Base-by-base conservation (phyloP, 768 basidiomycete species). In the Phlebiopsis flavidoalba region DNA sequence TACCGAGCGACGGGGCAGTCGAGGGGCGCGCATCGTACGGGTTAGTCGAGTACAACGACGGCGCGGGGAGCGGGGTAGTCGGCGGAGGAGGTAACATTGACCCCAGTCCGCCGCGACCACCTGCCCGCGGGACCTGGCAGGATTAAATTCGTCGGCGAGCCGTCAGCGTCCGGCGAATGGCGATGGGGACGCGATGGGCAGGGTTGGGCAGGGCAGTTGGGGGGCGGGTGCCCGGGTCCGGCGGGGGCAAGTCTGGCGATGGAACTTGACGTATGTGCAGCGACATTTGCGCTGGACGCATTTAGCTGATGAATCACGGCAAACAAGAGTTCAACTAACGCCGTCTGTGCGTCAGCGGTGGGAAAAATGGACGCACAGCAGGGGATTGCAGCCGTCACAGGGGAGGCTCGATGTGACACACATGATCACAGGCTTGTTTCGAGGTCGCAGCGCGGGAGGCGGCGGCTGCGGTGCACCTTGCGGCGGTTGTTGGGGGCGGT, bases 381-480 rank as follows among this genome's bases (percentile, higher is more conserved):
- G 3, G n/a, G 90, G 90, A 71, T 88, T 89, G 60, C 80, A 82
- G 15, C 90, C 89, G 65, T 93, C 90, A 65, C 90, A 93, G 0
- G 88, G 88, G 4, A 91, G 74, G 65, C 81, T 86, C 8, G 83
- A 80, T 66, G 87, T 84, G 48, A 91, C 88, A 65, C 91, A 93
- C 65, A n/a, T 92, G 88, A 72, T 93, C 91, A 69, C 91, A 93
- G 0, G 88, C 87, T 70, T 91, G 89, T 69, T 91, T 92, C 15
- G 87, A 87, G 8, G 89, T 89, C 3, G 88, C 86, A 1, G 89
- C 89, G 21, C 89, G 78, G 3, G 88, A 84, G 0, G 87, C 82
- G 0, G 87, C 82, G 0, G 85, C 82, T 0, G 84, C 80, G 0
- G 83, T 78, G 21, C 88, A n/a, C 88, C 66, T 89, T 89, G 61